Percentiles rank a stretch among this genome's conserved stretches.
Evolutionary conservation across 768 basidiomycete species (phyloP).

Genomic region (Leccinellum rugosiceps): DNA sequence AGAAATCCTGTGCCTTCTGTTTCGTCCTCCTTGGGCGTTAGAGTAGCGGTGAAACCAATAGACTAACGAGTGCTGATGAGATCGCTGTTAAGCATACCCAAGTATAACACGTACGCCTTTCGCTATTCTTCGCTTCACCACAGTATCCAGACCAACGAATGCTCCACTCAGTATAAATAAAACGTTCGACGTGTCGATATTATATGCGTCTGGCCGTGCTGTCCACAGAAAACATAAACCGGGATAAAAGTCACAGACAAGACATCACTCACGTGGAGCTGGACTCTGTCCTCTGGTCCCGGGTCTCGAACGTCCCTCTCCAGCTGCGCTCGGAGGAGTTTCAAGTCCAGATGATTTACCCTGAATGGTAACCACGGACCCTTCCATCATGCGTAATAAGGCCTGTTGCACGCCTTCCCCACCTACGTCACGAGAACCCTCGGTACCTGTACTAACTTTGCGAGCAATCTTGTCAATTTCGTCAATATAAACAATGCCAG

Average conservation of each 20-base stretch:
- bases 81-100: neutral
- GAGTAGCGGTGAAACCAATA: slow-evolving; percentile 76
- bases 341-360: slow-evolving; percentile 59
- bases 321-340: slow-evolving; percentile 39
- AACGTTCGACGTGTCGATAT: slow-evolving; percentile 86
- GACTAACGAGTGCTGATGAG: slow-evolving; percentile 48
- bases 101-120: slow-evolving; percentile 67
- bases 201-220: slow-evolving; percentile 66
- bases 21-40: slow-evolving; percentile 41
- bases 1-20: slow-evolving; percentile 35
- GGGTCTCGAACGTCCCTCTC: slow-evolving; percentile 46
- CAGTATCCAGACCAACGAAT: slow-evolving; percentile 84
- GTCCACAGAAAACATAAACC: slow-evolving; percentile 2
- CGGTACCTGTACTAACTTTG: slow-evolving; percentile 52
- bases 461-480: slow-evolving; percentile 93
- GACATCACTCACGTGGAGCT: slow-evolving; percentile 17
- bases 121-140: slow-evolving; percentile 75
- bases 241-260: neutral
- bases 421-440: slow-evolving; percentile 82
- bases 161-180: slow-evolving; percentile 96
- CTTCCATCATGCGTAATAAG: slow-evolving; percentile 91
- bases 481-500: slow-evolving; percentile 95
- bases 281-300: slow-evolving; percentile 48
- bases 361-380: slow-evolving; percentile 78
- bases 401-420: slow-evolving; percentile 97